Conservation (phyloP, 2,329 filamentous ascomycete species). For the Ceratocystis harringtonii region DNA sequence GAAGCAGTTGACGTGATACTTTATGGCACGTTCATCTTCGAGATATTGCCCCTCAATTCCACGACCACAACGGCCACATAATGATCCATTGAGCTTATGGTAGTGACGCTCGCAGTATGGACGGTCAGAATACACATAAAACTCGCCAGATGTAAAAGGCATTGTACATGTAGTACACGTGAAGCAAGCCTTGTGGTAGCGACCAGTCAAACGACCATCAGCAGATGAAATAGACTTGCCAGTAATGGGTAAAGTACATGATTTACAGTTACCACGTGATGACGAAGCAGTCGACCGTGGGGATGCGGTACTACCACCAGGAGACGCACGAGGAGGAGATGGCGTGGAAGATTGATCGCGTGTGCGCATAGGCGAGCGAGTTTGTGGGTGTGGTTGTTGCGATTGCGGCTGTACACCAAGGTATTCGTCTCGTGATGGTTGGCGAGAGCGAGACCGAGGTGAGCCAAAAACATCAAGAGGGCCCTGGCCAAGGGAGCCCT, state of each 20-base stretch:
- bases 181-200: constrained; percentile 92
- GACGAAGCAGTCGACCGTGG: constrained; percentile 25
- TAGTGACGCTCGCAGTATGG: constrained; percentile 91
- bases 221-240: constrained; percentile 91
- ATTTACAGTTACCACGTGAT: constrained; percentile 65
- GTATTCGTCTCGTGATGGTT: constrained; percentile 11
- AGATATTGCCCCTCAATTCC: constrained; percentile 93
- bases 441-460: constrained; percentile 7
- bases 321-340: constrained; percentile 12
- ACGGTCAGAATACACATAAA: constrained; percentile 76
- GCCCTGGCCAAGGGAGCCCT: constrained; percentile 1
- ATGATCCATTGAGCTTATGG: constrained; percentile 74
- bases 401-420: not conserved
- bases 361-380: not conserved
- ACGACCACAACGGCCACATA: constrained; percentile 63
- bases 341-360: constrained; percentile 12
- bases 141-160: constrained; percentile 74
- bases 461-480: constrained; percentile 7
- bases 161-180: constrained; percentile 71
- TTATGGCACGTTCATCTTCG: constrained; percentile 61
- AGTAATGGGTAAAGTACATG: constrained; percentile 61
- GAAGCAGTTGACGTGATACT: constrained; percentile 81
- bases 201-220: constrained; percentile 77
- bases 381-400: not conserved
- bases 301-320: constrained; percentile 10